These are phyloP conservation scores for Pistacia vera DNA, from an alignment of 345 rosid species.

Conservation along the genomic window DNA sequence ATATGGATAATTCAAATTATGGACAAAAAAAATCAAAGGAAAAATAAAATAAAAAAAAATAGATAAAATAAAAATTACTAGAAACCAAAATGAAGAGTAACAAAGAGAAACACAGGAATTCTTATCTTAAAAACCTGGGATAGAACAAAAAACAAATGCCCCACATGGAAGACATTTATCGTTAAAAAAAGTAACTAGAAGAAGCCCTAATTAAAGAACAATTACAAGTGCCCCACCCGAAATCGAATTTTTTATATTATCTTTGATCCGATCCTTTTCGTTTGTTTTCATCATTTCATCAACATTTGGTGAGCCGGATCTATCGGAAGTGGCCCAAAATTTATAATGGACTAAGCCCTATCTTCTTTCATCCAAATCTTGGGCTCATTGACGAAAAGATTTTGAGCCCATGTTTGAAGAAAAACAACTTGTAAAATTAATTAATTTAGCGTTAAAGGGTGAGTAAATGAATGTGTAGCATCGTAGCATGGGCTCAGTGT, in stretches of 20 bases:
- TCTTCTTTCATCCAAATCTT: background rate
- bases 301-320: background rate
- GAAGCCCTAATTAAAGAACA: background rate
- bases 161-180: conserved; percentile 13
- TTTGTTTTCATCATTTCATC: too few relatives aligned
- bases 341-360: background rate
- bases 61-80: background rate
- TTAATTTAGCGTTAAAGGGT: too few relatives aligned
- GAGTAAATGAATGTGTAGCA: too few relatives aligned
- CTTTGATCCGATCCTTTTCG: too few relatives aligned
- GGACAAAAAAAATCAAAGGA: conserved; percentile 37
- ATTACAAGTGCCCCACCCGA: too few relatives aligned
- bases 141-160: conserved; percentile 9
- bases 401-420: too few relatives aligned
- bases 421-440: too few relatives aligned
- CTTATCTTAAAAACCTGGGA: conserved; percentile 14
- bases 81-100: background rate
- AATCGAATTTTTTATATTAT: too few relatives aligned
- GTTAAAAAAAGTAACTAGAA: background rate
- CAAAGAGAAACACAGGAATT: conserved; percentile 16
- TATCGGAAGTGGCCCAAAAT: background rate
- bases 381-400: too few relatives aligned
- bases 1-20: conserved; percentile 47
- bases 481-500: background rate
- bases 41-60: background rate